Evolutionary conservation across 1,139 yeast genomes (phyloP), one percentile per base, ranked within the genome.

Genomic region (Williopsis jadinii): DNA sequence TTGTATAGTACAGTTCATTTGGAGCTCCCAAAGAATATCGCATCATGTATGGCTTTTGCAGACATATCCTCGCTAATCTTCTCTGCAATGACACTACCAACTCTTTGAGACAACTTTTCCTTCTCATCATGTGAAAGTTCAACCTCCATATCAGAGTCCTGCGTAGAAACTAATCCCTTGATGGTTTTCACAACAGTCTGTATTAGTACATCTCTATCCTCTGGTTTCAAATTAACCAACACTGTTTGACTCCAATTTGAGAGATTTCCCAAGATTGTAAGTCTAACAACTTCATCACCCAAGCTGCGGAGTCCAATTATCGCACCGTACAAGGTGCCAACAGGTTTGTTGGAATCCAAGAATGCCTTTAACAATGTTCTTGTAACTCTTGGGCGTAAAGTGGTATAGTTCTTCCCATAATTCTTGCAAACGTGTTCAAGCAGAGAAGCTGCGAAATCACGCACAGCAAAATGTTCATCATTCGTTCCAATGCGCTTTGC

Each of bases 261-360:
- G 49, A 90, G 64, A 61, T 94, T 94, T 0, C 97, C 97, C 35
- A 90, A 68, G 44, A 94, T 71, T 1, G 87, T 77, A 38, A 92
- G 82, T 49, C 95, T 77, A 32, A 92, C 77, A 9, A 94, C 95
- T 61, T 94, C 98, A 11, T 80, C 70, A 2, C 97, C 98, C 60
- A 94, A 67, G 28, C 84, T 86, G 45, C 76, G 75, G 55, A 92
- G 74, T 3, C 97, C 98, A 38, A 79, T 75, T 37, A 94, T 75
- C 4, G 97, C 84, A 34, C 99, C 99, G 55, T 84, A 92, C 51
- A 88, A 88, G 0, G 97, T 87, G 2, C 96, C 95, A 11, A 84
- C 74, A 1, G 92, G 92, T 53, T 87, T 64, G 38, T 65, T 70
- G 13, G 76, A 69, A 51, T 92, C 96, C 62, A 94, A 70, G 51